A percentile compares a stretch with the other conserved stretches of the same genome.
These are phyloP conservation scores for Penicillium ucsense DNA, from an alignment of 495 filamentous ascomycete genomes.

Conservation along the genomic window DNA sequence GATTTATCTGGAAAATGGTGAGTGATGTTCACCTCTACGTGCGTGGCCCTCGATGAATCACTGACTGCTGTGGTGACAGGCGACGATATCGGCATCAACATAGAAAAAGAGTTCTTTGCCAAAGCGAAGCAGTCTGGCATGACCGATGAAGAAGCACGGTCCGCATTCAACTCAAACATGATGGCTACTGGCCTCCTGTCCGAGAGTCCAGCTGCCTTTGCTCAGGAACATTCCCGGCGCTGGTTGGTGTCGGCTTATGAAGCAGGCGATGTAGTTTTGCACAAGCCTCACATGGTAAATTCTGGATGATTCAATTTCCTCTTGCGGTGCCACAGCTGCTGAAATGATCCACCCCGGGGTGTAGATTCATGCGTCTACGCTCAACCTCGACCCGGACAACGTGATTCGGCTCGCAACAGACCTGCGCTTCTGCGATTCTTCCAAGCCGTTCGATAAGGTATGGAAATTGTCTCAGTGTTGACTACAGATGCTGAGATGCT, in stretches of 20 bases:
- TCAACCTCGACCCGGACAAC: constrained; percentile 46
- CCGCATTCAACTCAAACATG: constrained; percentile 51
- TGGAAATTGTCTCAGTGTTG: background rate
- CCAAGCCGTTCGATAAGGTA: constrained; percentile 39
- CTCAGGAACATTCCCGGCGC: constrained; percentile 26
- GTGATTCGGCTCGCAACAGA: constrained; percentile 49
- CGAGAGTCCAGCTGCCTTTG: constrained; percentile 36
- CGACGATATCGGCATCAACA: constrained; percentile 28
- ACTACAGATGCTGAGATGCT: background rate
- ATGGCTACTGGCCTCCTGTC: constrained; percentile 40
- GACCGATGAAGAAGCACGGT: constrained; percentile 40
- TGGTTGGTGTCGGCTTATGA: constrained; percentile 49
- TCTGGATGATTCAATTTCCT: background rate
- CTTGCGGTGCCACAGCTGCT: background rate
- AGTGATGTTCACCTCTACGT: background rate
- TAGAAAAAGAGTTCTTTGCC: constrained; percentile 40
- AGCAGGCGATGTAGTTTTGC: constrained; percentile 53
- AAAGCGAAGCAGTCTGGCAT: constrained; percentile 35
- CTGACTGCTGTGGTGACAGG: constrained; percentile 10
- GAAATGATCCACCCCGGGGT: background rate
- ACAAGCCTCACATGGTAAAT: constrained; percentile 45
- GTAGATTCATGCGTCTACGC: constrained; percentile 45
- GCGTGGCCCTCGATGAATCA: too few relatives aligned
- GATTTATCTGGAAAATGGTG: constrained; percentile 50
- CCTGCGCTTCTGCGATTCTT: constrained; percentile 44